Evolutionary conservation across 108 stramenopile genomes (phyloP).

Genomic region (Poteriospumella lacustris): DNA sequence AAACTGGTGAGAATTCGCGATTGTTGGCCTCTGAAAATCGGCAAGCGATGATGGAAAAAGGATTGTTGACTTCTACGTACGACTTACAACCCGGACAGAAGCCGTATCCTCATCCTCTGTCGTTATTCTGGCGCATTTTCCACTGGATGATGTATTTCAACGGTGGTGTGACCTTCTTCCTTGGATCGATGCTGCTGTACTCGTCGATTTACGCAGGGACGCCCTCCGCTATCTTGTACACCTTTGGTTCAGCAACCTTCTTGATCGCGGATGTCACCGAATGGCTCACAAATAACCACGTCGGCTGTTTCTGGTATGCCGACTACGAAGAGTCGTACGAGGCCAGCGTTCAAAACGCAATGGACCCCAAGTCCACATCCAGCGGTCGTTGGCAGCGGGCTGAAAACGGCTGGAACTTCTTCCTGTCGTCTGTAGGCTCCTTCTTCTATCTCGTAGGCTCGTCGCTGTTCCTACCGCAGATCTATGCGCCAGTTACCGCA

Average conservation of each 20-base stretch:
- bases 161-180: background rate
- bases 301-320: background rate
- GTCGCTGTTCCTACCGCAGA: background rate
- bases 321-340: background rate
- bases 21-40: too few relatives aligned
- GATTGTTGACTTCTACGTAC: too few relatives aligned
- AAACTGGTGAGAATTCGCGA: too few relatives aligned
- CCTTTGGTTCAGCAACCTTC: background rate
- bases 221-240: background rate
- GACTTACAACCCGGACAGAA: too few relatives aligned
- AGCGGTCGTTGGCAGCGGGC: background rate
- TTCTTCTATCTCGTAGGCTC: slow-evolving; percentile 5
- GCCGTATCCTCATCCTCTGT: slow-evolving; percentile 11
- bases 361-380: background rate
- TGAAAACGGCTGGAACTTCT: slow-evolving; percentile 2
- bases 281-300: slow-evolving; percentile 14
- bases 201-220: background rate
- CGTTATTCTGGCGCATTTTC: background rate
- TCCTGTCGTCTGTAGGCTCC: background rate
- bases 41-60: too few relatives aligned
- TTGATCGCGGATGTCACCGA: background rate
- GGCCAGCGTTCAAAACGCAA: background rate
- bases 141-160: background rate
- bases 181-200: background rate
- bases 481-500: background rate